Base-by-base conservation (phyloP, 177 flowering plant species). In the Vitis hybrid region DNA sequence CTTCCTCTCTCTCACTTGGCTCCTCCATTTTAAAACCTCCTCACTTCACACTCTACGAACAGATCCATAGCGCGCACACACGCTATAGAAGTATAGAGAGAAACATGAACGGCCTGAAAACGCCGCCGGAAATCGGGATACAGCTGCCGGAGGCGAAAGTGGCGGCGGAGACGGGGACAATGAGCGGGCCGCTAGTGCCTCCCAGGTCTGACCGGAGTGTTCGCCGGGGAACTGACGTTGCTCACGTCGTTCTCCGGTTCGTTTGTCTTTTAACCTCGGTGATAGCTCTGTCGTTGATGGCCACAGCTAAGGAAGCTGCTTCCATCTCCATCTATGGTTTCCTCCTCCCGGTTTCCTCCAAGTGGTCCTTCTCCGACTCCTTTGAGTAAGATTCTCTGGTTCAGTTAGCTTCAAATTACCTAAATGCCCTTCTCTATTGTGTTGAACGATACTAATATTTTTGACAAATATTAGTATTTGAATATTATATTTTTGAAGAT, bases 351-450 rank as follows among this genome's bases (percentile, higher is more conserved):
- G 79, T 91, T 62, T 77, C 57, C 74, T 82, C 97, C 80, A 88
- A 87, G 70, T 93, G 98, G 98, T 87, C 95, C 72, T 86, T 80
- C 67, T 76, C 97, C 18, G 75, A 86, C 67, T 85, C 97, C 24
- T 88, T 88, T 74, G 87, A 83, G 98, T 93, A 82, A 84, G 90
- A 40, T 40, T 40, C 65, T 24, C 50, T 7, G 8, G 5, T 10
- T 35, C 21, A 17, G 7, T 9, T 8, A n/a, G 1, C 24, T 62
- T 21, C 27, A 1, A 40, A 40, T 40, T 7, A 40, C 46, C 46
- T 40, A 40, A 40, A 40, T 40, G 46, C 46, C 46, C 46, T 40
- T 40, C 46, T 40, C 8, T 1, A 5, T 40, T 40, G 46, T 7
- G 7, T 40, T 40, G n/a, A 52, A 52, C 9, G 30, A 27, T 27